phyloP scores from a whole-genome alignment of 2,329 filamentous ascomycete genomes.

The Trichoderma pleuroti region DNA sequence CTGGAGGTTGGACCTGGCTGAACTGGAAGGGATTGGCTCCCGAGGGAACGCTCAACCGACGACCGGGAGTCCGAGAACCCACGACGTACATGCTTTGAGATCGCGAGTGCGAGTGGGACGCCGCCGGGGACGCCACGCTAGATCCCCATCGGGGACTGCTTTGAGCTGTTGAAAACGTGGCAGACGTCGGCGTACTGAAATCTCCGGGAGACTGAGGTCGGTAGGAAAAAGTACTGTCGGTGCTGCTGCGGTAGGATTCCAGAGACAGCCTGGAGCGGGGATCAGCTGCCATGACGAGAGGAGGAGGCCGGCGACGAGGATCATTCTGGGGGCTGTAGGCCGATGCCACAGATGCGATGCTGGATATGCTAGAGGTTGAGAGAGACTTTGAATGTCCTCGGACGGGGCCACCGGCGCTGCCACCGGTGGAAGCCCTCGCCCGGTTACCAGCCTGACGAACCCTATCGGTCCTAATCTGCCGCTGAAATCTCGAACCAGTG shows the following conservation, averaged over 20 bases:
- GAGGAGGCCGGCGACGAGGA: constrained; percentile 69
- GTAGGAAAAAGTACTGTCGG: constrained; percentile 61
- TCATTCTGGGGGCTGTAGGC: constrained; percentile 65
- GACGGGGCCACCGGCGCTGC: constrained; percentile 66
- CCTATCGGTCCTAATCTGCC: constrained; percentile 84
- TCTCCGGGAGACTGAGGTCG: constrained; percentile 67
- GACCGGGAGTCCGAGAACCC: constrained; percentile 62
- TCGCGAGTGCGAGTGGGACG: constrained; percentile 59
- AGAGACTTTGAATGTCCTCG: constrained; percentile 82
- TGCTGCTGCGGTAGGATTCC: constrained; percentile 64
- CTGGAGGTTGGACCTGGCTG: constrained; percentile 53
- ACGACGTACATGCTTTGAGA: constrained; percentile 67
- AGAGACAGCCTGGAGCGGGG: constrained; percentile 62
- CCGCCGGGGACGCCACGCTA: constrained; percentile 68
- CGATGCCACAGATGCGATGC: constrained; percentile 64
- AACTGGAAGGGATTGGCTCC: constrained; percentile 70
- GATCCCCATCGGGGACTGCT: constrained; percentile 74
- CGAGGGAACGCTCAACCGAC: constrained; percentile 80
- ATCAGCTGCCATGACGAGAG: constrained; percentile 77
- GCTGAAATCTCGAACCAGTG: constrained; percentile 85
- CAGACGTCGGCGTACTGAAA: constrained; percentile 78
- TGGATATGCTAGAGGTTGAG: constrained; percentile 82
- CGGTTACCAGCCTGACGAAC: constrained; percentile 70
- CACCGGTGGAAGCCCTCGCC: constrained; percentile 72
- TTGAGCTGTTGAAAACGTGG: constrained; percentile 72